Conservation (phyloP, 768 basidiomycete genomes). For the Favolaschia claudopus region DNA sequence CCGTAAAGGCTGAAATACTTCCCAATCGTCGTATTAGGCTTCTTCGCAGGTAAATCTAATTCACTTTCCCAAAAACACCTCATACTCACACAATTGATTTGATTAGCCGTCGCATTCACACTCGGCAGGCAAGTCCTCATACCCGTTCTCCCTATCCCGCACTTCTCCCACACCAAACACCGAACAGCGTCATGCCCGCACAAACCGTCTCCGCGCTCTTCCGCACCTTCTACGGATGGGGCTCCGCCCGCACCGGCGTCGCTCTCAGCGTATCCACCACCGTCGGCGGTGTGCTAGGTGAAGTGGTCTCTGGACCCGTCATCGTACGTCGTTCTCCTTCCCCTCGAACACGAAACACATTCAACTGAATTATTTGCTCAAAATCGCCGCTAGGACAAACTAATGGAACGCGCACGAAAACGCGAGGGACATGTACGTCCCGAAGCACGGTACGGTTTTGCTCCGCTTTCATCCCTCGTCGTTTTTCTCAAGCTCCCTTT, state of each 20-base stretch:
- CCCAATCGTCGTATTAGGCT: constrained; percentile 17
- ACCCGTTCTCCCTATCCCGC: too few species aligned
- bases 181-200: constrained; percentile 25
- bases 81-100: background rate
- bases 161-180: too few species aligned
- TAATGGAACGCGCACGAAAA: constrained; percentile 21
- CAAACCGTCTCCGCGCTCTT: constrained; percentile 29
- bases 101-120: constrained; percentile 25
- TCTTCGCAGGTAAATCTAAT: constrained; percentile 11
- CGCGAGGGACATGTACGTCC: constrained; percentile 22
- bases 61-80: background rate
- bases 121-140: constrained; percentile 21
- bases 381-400: constrained; percentile 12
- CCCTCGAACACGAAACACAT: too few species aligned
- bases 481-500: background rate
- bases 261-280: constrained; percentile 26
- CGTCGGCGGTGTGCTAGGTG: constrained; percentile 29
- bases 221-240: constrained; percentile 22
- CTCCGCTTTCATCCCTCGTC: background rate
- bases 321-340: constrained; percentile 10
- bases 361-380: too few species aligned
- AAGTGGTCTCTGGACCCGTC: constrained; percentile 27
- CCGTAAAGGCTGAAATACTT: constrained; percentile 21
- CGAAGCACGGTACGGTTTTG: constrained; percentile 10
- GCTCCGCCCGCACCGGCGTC: constrained; percentile 26